phyloP scores from a whole-genome alignment of 306 rosid genomes.

The Luffa aegyptiaca region DNA sequence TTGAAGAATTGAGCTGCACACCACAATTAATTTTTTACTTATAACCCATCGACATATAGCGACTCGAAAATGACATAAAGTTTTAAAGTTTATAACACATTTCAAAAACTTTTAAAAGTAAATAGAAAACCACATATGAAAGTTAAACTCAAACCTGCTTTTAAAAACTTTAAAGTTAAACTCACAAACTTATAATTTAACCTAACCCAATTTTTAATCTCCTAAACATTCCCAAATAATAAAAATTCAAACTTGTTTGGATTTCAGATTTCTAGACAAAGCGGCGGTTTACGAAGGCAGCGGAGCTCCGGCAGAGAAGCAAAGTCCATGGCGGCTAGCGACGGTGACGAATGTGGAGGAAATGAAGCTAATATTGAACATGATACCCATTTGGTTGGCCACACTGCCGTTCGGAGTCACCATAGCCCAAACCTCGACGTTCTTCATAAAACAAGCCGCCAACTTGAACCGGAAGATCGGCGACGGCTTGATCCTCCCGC shows the following conservation, averaged over 20 bases:
- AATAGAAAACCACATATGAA: too few relatives aligned
- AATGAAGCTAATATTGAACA: constrained; percentile 75
- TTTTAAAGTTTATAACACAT: too few relatives aligned
- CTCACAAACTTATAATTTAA: too few relatives aligned
- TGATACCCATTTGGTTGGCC: constrained; percentile 85
- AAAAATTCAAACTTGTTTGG: not conserved
- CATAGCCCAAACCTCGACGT: constrained; percentile 47
- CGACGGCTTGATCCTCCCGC: constrained; percentile 28
- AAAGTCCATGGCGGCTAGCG: constrained; percentile 65
- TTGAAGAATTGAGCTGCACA: too few relatives aligned
- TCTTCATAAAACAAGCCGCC: constrained; percentile 44
- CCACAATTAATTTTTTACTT: too few relatives aligned
- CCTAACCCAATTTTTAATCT: not conserved
- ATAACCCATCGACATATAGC: too few relatives aligned
- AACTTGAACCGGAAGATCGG: constrained; percentile 32
- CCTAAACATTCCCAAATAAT: not conserved
- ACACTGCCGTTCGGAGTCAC: constrained; percentile 71
- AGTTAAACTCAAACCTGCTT: too few relatives aligned
- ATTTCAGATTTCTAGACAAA: constrained; percentile 69
- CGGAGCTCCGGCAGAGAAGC: constrained; percentile 27
- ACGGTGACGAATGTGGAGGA: constrained; percentile 76
- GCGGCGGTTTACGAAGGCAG: constrained; percentile 54
- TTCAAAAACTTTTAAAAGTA: too few relatives aligned
- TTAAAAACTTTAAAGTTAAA: too few relatives aligned
- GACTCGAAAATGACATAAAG: too few relatives aligned